Percentiles rank a stretch among this genome's conserved stretches.
Conservation (phyloP, 2,329 filamentous ascomycete genomes). For the Xylariaceae sp. region DNA sequence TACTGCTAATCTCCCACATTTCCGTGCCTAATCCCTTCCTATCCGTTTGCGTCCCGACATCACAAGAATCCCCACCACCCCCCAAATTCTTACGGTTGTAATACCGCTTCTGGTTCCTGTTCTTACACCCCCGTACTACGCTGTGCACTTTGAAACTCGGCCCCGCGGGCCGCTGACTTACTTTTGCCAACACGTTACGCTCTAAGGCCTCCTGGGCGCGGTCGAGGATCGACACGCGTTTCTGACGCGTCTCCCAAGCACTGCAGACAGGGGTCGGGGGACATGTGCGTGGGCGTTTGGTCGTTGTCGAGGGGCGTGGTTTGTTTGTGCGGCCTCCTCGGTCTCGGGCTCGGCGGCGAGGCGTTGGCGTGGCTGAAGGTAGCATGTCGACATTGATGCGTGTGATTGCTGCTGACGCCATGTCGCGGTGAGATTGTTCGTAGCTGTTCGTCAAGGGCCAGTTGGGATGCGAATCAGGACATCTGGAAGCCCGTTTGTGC, state of each 20-base stretch:
- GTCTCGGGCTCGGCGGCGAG: background rate
- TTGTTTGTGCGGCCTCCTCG: background rate
- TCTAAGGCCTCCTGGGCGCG: conserved; percentile 13
- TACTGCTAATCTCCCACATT: conserved; percentile 3
- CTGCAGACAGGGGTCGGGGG: conserved; percentile 14
- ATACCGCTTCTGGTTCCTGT: background rate
- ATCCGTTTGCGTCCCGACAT: background rate
- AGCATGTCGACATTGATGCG: conserved; percentile 4
- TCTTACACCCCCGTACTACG: conserved; percentile 9
- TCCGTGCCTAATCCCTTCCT: background rate
- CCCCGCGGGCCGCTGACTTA: conserved; percentile 13
- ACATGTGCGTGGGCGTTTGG: background rate
- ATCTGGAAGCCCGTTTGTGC: too few relatives aligned
- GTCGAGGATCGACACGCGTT: conserved; percentile 16
- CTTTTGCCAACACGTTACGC: conserved; percentile 1
- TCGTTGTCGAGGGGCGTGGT: background rate
- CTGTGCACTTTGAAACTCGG: conserved; percentile 19
- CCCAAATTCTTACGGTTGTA: background rate
- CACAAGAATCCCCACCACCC: background rate
- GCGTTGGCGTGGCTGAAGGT: background rate
- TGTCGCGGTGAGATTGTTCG: too few relatives aligned
- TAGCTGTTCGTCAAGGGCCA: too few relatives aligned
- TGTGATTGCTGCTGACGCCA: too few relatives aligned
- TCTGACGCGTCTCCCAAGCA: conserved; percentile 14
- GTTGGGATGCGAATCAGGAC: too few relatives aligned